Evolutionary conservation across 768 basidiomycete genomes (phyloP), one percentile per base, ranked within the genome.

Genomic region (Suillus weaverae): DNA sequence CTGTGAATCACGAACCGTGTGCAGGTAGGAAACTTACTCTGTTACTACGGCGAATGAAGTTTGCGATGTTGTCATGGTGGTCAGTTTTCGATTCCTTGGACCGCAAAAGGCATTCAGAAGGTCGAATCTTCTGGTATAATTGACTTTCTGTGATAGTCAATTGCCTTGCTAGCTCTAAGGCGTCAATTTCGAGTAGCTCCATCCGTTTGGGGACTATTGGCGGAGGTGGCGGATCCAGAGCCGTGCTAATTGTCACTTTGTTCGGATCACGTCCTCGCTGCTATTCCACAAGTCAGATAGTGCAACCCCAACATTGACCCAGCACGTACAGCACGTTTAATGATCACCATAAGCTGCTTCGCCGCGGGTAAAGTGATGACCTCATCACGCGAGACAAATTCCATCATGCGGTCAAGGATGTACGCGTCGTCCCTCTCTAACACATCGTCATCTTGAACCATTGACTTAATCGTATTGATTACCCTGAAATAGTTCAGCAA

Each of bases 91-190:
- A 79, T 64, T 85, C 80, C 59, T 80, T 82, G 6, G 83, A 87
- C 72, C 76, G 86, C 76, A 83, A 80, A 32, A 90, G 71, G 70
- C 87, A 90, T 69, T 90, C 89, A 41, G 81, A 81, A 1, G 86
- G 81, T 60, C 80, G 78, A 68, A 90, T 89, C 71, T 82, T 82
- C 72, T 81, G 79, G 76, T 86, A 90, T 50, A 88, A 74, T 16
- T 80, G 76, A 61, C 82, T 84, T 72, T 90, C 89, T 69, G 86
- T 81, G 67, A 89, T 83, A 0, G 89, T 90, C 67, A 90, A 73
- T 73, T 90, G 89, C 16, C 89, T 80, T 0, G 89, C 89, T 4
- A 90, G 72, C 70, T 90, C 89, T 54, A 87, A 71, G 0, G 89
- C 81, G 67, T 88, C 84, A 54, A 90, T 82, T 61, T 90, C 89